These are phyloP conservation scores for Peziza echinospora DNA, from an alignment of 495 filamentous ascomycete genomes.

Conservation along the genomic window DNA sequence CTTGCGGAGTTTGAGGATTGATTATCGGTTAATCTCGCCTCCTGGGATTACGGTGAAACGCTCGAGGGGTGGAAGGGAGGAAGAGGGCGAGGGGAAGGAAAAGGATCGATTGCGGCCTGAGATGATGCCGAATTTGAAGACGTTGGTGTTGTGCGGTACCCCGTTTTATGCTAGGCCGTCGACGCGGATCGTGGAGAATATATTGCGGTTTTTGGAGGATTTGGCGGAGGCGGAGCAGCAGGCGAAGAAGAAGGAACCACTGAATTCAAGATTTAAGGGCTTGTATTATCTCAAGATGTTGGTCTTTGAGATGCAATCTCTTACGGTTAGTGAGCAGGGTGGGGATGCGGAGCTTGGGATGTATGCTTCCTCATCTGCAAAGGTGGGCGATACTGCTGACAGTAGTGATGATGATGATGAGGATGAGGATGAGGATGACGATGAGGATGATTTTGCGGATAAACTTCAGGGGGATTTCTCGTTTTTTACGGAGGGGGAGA, in stretches of 20 bases:
- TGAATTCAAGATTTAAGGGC: too few species aligned
- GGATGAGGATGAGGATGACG: constrained; percentile 8
- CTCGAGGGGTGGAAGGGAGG: not conserved
- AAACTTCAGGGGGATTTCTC: constrained; percentile 7
- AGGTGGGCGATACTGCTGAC: not conserved
- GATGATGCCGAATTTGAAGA: constrained; percentile 2
- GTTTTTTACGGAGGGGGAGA: constrained; percentile 10
- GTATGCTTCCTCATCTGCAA: not conserved
- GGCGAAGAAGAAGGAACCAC: not conserved
- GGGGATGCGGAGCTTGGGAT: not conserved
- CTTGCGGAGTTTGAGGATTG: constrained; percentile 7
- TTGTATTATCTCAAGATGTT: not conserved
- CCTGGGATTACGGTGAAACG: not conserved
- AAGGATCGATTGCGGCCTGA: not conserved
- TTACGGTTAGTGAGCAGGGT: not conserved
- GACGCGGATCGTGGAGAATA: not conserved
- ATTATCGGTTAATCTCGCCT: constrained; percentile 1
- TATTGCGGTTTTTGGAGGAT: constrained; percentile 3
- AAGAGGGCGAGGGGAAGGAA: not conserved
- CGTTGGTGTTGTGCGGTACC: constrained; percentile 6
- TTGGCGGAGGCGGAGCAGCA: not conserved
- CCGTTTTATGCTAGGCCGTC: constrained; percentile 1
- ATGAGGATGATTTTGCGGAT: not conserved
- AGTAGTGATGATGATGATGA: constrained; percentile 6
- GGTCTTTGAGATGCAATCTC: not conserved